Evolutionary conservation across 768 basidiomycete genomes (phyloP).

Genomic region (Mycena vulgaris): DNA sequence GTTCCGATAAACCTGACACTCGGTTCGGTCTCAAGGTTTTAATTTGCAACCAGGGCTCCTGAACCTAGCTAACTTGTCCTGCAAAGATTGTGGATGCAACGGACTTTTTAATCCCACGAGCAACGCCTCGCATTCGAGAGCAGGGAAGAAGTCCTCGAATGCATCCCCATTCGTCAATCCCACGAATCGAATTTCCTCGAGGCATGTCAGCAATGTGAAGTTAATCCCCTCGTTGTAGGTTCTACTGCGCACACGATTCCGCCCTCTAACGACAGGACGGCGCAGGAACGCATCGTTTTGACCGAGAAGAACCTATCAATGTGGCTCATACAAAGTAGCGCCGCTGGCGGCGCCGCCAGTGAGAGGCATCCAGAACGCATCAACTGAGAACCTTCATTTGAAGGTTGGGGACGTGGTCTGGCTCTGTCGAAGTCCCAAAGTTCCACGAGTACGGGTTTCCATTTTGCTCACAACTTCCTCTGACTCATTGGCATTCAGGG

Average conservation of each 20-base stretch:
- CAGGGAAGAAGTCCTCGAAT: constrained; percentile 58
- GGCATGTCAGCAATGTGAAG: constrained; percentile 55
- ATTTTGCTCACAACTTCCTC: constrained; percentile 16
- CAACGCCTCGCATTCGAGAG: constrained; percentile 47
- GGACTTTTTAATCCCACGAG: constrained; percentile 52
- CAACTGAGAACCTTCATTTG: constrained; percentile 61
- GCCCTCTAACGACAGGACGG: constrained; percentile 39
- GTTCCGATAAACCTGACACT: constrained; percentile 95
- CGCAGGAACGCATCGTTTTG: constrained; percentile 66
- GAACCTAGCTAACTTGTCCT: constrained; percentile 28
- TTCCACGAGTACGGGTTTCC: constrained; percentile 64
- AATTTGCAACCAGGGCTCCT: background rate
- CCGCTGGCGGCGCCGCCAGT: constrained; percentile 43
- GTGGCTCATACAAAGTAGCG: constrained; percentile 62
- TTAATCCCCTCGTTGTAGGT: constrained; percentile 50
- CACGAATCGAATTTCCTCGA: constrained; percentile 58
- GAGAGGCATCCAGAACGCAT: constrained; percentile 49
- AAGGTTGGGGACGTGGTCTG: constrained; percentile 70
- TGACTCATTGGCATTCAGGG: constrained; percentile 68
- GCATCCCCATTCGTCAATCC: constrained; percentile 61
- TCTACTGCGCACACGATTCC: constrained; percentile 16
- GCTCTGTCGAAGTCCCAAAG: constrained; percentile 66
- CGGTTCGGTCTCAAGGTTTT: constrained; percentile 88
- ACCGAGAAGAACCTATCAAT: constrained; percentile 60
- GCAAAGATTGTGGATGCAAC: constrained; percentile 63